Percentiles rank a stretch among this genome's conserved stretches.
phyloP scores from a whole-genome alignment of 176 grass and related monocot species.

The Musa acuminata region DNA sequence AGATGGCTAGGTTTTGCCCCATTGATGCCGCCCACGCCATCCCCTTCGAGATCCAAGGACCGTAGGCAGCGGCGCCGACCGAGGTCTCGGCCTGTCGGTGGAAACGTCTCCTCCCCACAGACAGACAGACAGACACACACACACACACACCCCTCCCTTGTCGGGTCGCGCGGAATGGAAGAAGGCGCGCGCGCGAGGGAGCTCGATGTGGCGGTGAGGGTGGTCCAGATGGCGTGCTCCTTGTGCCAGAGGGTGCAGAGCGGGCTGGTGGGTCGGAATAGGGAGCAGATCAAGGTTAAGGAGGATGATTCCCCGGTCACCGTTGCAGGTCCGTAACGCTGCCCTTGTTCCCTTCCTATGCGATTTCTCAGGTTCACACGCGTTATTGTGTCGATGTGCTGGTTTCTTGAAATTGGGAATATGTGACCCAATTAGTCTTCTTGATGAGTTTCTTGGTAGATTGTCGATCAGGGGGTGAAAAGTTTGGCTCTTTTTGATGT shows the following conservation, averaged over 20 bases:
- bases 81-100: not conserved
- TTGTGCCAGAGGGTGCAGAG: constrained; percentile 80
- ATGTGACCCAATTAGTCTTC: no score
- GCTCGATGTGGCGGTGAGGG: constrained; percentile 68
- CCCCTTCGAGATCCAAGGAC: not conserved
- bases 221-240: no score
- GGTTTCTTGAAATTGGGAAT: not conserved
- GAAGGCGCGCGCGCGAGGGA: constrained; percentile 60
- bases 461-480: no score
- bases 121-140: no score
- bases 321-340: constrained; percentile 48
- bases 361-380: not conserved
- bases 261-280: constrained; percentile 23
- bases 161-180: no score
- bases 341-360: not conserved
- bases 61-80: not conserved
- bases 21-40: not conserved
- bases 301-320: constrained; percentile 78
- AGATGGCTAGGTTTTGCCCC: not conserved
- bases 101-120: not conserved
- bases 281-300: constrained; percentile 45
- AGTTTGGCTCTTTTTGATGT: no score
- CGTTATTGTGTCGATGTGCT: no score
- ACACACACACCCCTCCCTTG: no score
- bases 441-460: no score